A percentile compares a stretch with the other conserved stretches of the same genome.
phyloP scores from a whole-genome alignment of 768 basidiomycete species.

The Lentinula guzmanii region DNA sequence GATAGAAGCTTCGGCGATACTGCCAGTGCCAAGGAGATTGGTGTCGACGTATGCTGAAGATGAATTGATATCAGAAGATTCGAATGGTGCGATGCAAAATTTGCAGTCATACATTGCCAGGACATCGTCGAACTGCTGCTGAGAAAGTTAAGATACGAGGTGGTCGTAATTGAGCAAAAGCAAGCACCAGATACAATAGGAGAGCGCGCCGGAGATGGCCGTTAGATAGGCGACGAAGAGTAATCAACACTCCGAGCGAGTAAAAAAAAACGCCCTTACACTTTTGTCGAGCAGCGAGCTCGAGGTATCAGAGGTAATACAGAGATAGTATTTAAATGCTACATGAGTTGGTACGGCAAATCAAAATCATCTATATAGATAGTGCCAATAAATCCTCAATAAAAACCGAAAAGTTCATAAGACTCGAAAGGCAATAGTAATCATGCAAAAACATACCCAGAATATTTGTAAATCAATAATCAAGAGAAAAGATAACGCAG shows the following conservation, averaged over 20 bases:
- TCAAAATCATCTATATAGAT: not conserved
- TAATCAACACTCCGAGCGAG: not conserved
- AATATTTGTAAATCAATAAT: too few relatives aligned
- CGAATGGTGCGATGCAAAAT: not conserved
- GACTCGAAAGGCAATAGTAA: too few relatives aligned
- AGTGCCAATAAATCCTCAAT: not conserved
- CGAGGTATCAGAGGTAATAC: not conserved
- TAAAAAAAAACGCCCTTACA: too few relatives aligned
- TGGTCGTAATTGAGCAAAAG: not conserved
- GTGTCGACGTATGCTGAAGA: conserved; percentile 74
- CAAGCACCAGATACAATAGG: not conserved
- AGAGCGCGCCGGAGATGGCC: not conserved
- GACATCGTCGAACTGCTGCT: conserved; percentile 40
- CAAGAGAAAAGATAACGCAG: not conserved
- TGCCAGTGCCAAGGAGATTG: conserved; percentile 70
- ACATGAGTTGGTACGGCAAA: not conserved
- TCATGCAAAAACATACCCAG: too few relatives aligned
- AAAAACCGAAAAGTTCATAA: too few relatives aligned
- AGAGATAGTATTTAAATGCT: not conserved
- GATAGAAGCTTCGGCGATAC: conserved; percentile 73
- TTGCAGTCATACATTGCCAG: conserved; percentile 55
- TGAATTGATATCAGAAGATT: not conserved
- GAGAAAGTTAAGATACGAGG: conserved; percentile 1
- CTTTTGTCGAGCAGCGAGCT: too few relatives aligned
- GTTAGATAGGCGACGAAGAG: not conserved